Evolutionary conservation across 2,329 filamentous ascomycete genomes (phyloP).

Genomic region (Aspergillus clavatus): DNA sequence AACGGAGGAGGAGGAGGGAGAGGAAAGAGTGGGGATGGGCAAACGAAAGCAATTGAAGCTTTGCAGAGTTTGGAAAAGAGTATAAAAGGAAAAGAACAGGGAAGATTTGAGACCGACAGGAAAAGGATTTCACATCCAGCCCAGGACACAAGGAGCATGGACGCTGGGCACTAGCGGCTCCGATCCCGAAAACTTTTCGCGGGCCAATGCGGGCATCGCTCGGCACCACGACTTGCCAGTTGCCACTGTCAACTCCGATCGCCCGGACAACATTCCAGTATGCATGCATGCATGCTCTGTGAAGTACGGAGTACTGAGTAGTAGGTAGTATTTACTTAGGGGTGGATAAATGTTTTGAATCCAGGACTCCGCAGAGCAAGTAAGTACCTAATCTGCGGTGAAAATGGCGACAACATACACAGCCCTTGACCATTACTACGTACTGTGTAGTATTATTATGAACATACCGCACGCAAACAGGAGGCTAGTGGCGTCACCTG

Average conservation of each 20-base stretch:
- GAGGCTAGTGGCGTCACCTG: too few relatives aligned
- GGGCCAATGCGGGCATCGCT: slow-evolving; percentile 20
- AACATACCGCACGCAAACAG: too few relatives aligned
- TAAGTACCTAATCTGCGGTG: too few relatives aligned
- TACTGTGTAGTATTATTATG: too few relatives aligned
- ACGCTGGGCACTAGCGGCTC: slow-evolving; percentile 17
- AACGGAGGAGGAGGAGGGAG: slow-evolving; percentile 8
- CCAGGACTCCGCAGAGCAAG: too few relatives aligned
- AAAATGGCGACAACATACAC: too few relatives aligned
- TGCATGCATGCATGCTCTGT: too few relatives aligned
- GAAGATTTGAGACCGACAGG: slow-evolving; percentile 25
- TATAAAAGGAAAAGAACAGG: slow-evolving; percentile 16
- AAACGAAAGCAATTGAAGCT: slow-evolving; percentile 17
- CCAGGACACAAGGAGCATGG: background rate
- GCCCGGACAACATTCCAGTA: slow-evolving; percentile 15
- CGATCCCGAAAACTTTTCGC: slow-evolving; percentile 33
- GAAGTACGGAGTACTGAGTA: background rate
- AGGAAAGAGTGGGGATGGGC: background rate
- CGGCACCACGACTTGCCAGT: slow-evolving; percentile 11
- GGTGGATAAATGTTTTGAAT: too few relatives aligned
- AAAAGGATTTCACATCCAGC: slow-evolving; percentile 2
- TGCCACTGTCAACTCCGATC: slow-evolving; percentile 19
- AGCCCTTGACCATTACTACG: too few relatives aligned
- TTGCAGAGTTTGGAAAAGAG: slow-evolving; percentile 15
- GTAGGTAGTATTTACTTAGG: too few relatives aligned